These are phyloP conservation scores for Cubamyces sp. DNA, from an alignment of 768 basidiomycete genomes.

Conservation along the genomic window DNA sequence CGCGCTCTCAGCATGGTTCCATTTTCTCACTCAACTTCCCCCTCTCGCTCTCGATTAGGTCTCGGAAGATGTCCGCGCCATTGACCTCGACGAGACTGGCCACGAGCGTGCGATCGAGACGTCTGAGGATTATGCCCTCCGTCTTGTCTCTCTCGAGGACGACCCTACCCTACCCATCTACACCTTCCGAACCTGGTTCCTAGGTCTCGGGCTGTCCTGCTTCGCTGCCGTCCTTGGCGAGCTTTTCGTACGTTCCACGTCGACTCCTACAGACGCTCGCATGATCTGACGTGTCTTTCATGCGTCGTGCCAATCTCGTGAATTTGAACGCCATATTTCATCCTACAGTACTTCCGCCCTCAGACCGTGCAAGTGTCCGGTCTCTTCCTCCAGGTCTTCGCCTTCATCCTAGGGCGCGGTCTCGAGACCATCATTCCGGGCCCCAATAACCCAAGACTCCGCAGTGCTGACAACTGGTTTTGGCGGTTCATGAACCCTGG, in stretches of 20 bases:
- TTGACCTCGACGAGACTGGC: conserved; percentile 51
- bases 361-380: conserved; percentile 30
- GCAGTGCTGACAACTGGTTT: conserved; percentile 35
- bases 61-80: conserved; percentile 32
- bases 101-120: conserved; percentile 57
- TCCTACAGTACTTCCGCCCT: conserved; percentile 28
- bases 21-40: neutral
- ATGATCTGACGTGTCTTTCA: conserved; percentile 12
- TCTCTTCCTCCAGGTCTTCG: conserved; percentile 32
- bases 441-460: conserved; percentile 15
- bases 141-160: conserved; percentile 56
- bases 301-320: neutral
- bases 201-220: conserved; percentile 35
- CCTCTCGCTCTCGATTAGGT: conserved; percentile 7
- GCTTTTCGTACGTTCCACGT: conserved; percentile 45
- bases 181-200: conserved; percentile 39
- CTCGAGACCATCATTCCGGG: conserved; percentile 34
- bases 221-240: conserved; percentile 44
- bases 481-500: conserved; percentile 37
- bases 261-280: neutral
- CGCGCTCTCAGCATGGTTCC: neutral
- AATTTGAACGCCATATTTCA: too few species aligned
- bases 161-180: conserved; percentile 39
- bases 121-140: conserved; percentile 49
- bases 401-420: conserved; percentile 33